Base-by-base conservation (phyloP, 345 rosid genomes). In the Lepidium aucheri region DNA sequence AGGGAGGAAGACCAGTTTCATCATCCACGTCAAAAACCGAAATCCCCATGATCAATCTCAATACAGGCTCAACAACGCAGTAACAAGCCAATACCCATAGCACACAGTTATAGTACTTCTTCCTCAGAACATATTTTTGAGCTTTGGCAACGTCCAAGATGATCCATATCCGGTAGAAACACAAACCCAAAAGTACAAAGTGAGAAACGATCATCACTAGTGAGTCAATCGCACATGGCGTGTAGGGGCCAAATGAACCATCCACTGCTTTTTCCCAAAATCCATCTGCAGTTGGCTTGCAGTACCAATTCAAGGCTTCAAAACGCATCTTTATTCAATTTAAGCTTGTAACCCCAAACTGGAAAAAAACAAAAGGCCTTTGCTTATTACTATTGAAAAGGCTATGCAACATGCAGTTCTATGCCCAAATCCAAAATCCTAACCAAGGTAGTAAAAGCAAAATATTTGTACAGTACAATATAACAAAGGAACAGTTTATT, bases 201-300 rank as follows among this genome's bases (percentile, higher is more conserved):
- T 90, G 77, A 58, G 97, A 93, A 73, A 84, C 18, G 60, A 74
- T 75, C 12, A 90, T 70, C 68, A 90, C 97, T 33, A 84, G 12
- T 13, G 86, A 72, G 69, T 86, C 89, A 10, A 85, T 77, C 1
- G 83, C 92, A 54, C 97, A 94, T 4, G 96, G 90, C 35, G 95
- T 84, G 74, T 79, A 86, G 15, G 78, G 76, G 4, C 97, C 96
- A 66, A 93, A 88, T 20, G 89, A 85, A 59, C 86, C 81, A 64
- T 82, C 79, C 18, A 59, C 89, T 35, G 67, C 59, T 58, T 72
- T 81, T 14, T 75, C 77, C 96, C 98, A 88, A 67, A 80, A 56
- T 36, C 90, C 90, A 47, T 82, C 72, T 13, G 77, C 58, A 76
- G 69, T 75, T 12, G 98, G 98, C 38, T 65, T 79, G 66, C 98